These are phyloP conservation scores for Isochrysis galbana DNA, from an alignment of 78 protist species.

Conservation along the genomic window DNA sequence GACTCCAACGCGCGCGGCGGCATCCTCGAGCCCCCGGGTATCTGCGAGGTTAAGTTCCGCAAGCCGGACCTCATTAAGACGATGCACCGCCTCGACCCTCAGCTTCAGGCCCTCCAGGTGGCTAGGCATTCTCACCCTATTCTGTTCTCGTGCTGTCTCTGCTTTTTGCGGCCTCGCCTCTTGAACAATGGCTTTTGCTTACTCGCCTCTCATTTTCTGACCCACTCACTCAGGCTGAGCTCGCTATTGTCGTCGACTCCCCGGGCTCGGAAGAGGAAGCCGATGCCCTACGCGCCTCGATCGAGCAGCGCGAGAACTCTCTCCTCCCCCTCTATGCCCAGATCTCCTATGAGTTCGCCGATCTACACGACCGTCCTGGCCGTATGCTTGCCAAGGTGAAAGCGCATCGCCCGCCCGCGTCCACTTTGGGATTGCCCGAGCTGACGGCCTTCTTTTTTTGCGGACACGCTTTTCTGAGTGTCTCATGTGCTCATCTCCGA, in stretches of 20 bases:
- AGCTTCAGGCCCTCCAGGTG: conserved; percentile 16
- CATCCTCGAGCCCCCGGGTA: conserved; percentile 93
- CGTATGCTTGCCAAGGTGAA: conserved; percentile 82
- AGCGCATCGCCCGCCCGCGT: too few species aligned
- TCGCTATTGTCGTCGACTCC: background rate
- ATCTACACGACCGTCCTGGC: conserved; percentile 94
- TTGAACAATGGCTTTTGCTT: too few species aligned
- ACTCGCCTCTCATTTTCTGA: too few species aligned
- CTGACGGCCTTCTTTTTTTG: too few species aligned
- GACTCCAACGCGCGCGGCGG: conserved; percentile 87
- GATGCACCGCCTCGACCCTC: conserved; percentile 78
- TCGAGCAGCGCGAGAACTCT: conserved; percentile 35
- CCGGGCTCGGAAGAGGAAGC: background rate
- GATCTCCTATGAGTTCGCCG: conserved; percentile 89
- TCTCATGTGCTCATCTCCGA: too few species aligned
- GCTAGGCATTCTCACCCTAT: background rate
- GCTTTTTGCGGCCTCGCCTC: too few species aligned
- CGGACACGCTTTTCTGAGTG: too few species aligned
- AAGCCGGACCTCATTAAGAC: conserved; percentile 61
- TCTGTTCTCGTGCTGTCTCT: too few species aligned
- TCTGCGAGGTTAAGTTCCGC: conserved; percentile 81
- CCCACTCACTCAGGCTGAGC: background rate
- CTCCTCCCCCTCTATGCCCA: conserved; percentile 43
- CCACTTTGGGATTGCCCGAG: too few species aligned
- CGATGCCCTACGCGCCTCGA: background rate